Conservation (phyloP, 1,284 basidiomycete genomes). For the Sporisorium sorghi region DNA sequence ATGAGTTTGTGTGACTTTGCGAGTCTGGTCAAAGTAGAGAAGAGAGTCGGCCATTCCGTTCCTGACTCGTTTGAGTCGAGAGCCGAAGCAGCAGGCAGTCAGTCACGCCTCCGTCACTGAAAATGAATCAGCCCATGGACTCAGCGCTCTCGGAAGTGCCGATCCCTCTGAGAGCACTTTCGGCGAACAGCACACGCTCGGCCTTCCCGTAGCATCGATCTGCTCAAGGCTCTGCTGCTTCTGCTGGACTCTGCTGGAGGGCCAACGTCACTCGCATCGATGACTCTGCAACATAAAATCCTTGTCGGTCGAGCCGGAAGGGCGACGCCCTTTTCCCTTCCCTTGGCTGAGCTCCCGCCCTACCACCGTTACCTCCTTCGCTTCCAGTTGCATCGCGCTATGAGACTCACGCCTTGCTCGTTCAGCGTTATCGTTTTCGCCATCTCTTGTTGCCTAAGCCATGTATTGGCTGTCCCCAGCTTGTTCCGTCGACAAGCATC, state of each 20-base stretch:
- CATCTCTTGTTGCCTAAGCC: background rate
- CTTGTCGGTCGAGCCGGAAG: background rate
- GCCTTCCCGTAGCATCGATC: background rate
- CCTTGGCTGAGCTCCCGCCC: background rate
- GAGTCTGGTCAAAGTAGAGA: background rate
- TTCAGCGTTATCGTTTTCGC: background rate
- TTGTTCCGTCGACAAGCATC: slow-evolving; percentile 3
- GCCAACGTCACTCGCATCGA: too few relatives aligned
- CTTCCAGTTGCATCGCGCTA: background rate
- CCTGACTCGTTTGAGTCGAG: slow-evolving; percentile 12
- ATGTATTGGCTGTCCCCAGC: slow-evolving; percentile 1
- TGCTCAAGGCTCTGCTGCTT: background rate
- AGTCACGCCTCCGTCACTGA: background rate
- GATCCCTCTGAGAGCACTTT: too few relatives aligned
- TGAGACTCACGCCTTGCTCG: background rate
- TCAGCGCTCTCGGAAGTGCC: background rate
- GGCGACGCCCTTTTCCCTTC: background rate
- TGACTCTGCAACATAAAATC: background rate
- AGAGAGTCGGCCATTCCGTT: slow-evolving; percentile 13
- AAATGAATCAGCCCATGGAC: background rate
- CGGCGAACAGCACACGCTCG: too few relatives aligned
- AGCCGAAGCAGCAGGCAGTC: background rate
- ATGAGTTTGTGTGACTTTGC: background rate
- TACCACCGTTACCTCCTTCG: background rate
- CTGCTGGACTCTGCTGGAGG: too few relatives aligned